These are phyloP conservation scores for Paramecium biaurelia DNA, from an alignment of 73 alveolate genomes.

Conservation along the genomic window DNA sequence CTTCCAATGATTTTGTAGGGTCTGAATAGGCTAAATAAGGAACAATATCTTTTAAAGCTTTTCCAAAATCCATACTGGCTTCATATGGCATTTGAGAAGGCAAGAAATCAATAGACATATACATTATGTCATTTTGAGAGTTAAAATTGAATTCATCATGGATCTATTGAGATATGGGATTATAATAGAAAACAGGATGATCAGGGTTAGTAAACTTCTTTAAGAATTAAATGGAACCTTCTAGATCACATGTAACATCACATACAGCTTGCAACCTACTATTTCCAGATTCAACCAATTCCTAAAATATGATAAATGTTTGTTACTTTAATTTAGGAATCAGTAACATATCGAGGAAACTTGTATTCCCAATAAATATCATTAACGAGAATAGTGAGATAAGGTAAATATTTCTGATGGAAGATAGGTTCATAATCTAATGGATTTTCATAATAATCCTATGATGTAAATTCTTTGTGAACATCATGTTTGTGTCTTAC, in stretches of 20 bases:
- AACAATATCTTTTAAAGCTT: conserved; percentile 67
- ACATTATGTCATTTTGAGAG: conserved; percentile 69
- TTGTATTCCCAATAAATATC: conserved; percentile 86
- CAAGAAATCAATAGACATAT: conserved; percentile 81
- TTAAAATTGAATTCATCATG: conserved; percentile 37
- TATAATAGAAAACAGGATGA: conserved; percentile 76
- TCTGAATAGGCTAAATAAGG: conserved; percentile 63
- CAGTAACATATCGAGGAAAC: conserved; percentile 77
- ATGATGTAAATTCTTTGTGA: conserved; percentile 63
- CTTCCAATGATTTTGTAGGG: conserved; percentile 64
- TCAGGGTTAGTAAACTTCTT: conserved; percentile 78
- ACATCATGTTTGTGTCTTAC: conserved; percentile 69
- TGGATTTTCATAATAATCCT: conserved; percentile 82
- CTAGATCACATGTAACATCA: conserved; percentile 87
- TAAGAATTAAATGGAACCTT: conserved; percentile 81
- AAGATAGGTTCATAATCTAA: conserved; percentile 68
- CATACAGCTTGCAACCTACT: conserved; percentile 79
- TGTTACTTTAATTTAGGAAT: conserved; percentile 61
- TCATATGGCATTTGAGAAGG: conserved; percentile 89
- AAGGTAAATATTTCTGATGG: conserved; percentile 66
- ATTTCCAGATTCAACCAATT: conserved; percentile 54
- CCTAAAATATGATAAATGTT: not conserved
- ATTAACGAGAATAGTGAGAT: conserved; percentile 70
- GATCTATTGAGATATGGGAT: conserved; percentile 62
- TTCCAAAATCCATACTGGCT: conserved; percentile 80